Base-by-base conservation (phyloP, 495 filamentous ascomycete species). In the Talaromyces borbonicus region DNA sequence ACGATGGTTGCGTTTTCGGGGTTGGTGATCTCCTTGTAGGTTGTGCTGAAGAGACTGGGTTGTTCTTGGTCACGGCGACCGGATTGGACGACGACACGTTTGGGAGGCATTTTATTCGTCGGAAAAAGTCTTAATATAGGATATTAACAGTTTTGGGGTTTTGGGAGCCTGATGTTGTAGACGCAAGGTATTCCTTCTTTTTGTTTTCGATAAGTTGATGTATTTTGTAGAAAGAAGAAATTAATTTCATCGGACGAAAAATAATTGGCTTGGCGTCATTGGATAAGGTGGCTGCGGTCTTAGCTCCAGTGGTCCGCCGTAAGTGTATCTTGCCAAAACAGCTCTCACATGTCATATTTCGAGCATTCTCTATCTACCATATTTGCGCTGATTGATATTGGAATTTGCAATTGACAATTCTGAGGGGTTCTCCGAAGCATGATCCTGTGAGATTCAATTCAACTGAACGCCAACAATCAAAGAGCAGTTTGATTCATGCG, bases 1-100 rank as follows among this genome's bases (percentile, higher is more conserved):
- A 89, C 81, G 48, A 89, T 77, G 46, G 79, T 73, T 38, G 81
- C 71, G 63, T 90, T 89, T 64, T 90, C 85, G 22, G 84, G 65
- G 45, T 74, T 73, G 33, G 78, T 85, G 56, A 85, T 49, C 49
- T 82, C 68, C 35, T 74, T 71, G 62, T 86, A 87, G 47, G 75
- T 51, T 30, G 57, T 60, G 49, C 57, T 56, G 48, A 78, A 49
- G 54, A 78, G 66, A 41, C 76, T 57, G 62, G 75, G 72, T 50
- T 67, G 65, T 50, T 65, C 53, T 43, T 55, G 56, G 37, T 52
- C 56, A 38, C 57, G 43, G 25, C 29, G 19, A 26, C 35, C 35
- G 33, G 47, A 53, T 19, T 63, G 57, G 50, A 64, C 60, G 24
- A 61, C 56, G 44, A 69, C 53, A 48, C 63, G 62, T 43, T 64